A percentile compares a stretch with the other conserved stretches of the same genome.
Conservation (phyloP, 2,329 filamentous ascomycete genomes). For the Fusarium staphyleae region DNA sequence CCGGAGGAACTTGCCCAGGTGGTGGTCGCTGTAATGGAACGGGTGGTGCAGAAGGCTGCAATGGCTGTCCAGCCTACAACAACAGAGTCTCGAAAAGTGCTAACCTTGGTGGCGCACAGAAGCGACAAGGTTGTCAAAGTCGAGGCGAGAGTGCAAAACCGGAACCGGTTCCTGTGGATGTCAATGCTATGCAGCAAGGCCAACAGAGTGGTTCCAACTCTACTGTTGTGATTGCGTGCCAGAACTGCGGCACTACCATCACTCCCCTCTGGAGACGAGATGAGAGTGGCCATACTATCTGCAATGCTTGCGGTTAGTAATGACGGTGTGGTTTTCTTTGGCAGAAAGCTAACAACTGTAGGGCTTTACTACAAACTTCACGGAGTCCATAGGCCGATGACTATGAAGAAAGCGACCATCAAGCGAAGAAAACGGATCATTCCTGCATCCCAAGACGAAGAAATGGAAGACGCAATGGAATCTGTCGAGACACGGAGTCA, state of each 20-base stretch:
- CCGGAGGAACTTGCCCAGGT: slow-evolving; percentile 90
- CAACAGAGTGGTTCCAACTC: slow-evolving; percentile 42
- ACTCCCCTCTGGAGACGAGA: slow-evolving; percentile 96
- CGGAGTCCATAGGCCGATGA: slow-evolving; percentile 87
- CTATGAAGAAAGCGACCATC: slow-evolving; percentile 99
- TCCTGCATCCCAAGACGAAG: slow-evolving; percentile 68
- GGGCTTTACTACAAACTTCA: slow-evolving; percentile 97
- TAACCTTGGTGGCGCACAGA: slow-evolving; percentile 68
- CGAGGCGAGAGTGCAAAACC: slow-evolving; percentile 34
- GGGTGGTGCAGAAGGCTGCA: slow-evolving; percentile 92
- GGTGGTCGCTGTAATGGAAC: slow-evolving; percentile 96
- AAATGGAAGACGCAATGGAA: slow-evolving; percentile 58
- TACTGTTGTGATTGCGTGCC: slow-evolving; percentile 79
- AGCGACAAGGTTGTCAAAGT: slow-evolving; percentile 48
- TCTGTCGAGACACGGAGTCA: slow-evolving; percentile 50
- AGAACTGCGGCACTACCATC: slow-evolving; percentile 96
- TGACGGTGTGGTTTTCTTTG: not conserved
- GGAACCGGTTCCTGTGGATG: slow-evolving; percentile 45
- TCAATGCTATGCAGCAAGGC: slow-evolving; percentile 44
- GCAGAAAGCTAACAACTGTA: slow-evolving; percentile 47
- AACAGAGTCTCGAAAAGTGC: slow-evolving; percentile 91
- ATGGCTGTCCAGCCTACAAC: slow-evolving; percentile 96
- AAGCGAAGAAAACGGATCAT: slow-evolving; percentile 95
- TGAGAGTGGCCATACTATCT: slow-evolving; percentile 94
- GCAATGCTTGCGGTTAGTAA: slow-evolving; percentile 91